Base-by-base conservation (phyloP, 2,329 filamentous ascomycete genomes). In the Ceratocystis diversiconidia region DNA sequence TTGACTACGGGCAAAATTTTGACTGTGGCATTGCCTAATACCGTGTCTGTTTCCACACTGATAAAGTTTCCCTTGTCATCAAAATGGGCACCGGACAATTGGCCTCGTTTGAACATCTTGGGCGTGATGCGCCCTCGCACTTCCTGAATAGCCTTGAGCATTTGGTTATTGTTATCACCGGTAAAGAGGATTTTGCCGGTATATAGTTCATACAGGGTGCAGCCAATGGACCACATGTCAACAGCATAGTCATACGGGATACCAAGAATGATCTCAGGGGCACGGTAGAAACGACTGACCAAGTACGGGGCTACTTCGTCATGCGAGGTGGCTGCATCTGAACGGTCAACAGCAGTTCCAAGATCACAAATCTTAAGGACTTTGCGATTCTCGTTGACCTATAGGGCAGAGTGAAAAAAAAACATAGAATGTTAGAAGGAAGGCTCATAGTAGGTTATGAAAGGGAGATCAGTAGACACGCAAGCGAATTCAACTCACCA, bases 161-260 rank as follows among this genome's bases (percentile, higher is more conserved):
- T 99, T 77, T 96, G 91, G 73, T 99, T 99, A 79, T 99, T 99
- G 77, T 90, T 94, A 69, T 89, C 85, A 67, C 94, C 94, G 0
- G 90, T 91, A 74, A 99, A 99, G 41, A 99, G 80, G 66, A 99
- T 97, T 75, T 96, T 96, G 72, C 94, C 94, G 0, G 94, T 97
- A 78, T 95, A 97, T 50, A 99, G 80, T 76, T 99, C 94, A 75
- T 95, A 99, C 36, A 97, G 80, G 0, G 94, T 99, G 76, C 94
- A 99, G 46, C 94, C 95, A 70, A 97, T 90, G 6, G 92, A 95
- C 94, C 94, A 99, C 80, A 96, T 89, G 74, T 99, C 94, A 69
- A 97, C 90, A 6, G 88, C 87, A 73, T 92, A 95, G 73, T 96
- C 91, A 74, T 95, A 96, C 8, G 89, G 88, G 79, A 96, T 92